Base-by-base conservation (phyloP, 352 stramenopile species). In the Phytophthora hybrid region DNA sequence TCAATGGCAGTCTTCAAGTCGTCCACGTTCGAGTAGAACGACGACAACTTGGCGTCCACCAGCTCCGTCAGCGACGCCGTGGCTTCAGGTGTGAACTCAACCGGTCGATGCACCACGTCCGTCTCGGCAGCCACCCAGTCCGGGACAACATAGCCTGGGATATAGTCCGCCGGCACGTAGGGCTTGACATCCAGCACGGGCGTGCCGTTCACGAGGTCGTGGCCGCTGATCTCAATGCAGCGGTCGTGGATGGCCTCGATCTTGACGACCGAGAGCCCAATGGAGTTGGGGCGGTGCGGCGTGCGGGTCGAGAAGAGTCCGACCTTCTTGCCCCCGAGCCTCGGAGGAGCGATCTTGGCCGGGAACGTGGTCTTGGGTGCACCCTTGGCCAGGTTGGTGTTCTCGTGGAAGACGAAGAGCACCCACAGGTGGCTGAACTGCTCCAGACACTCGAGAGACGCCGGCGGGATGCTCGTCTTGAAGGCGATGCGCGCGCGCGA, bases 151-250 rank as follows among this genome's bases (percentile, higher is more conserved):
- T 93, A 78, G 58, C 79, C 79, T 4, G 68, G 62, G 7, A 96
- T 78, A 56, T 80, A 87, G 78, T 97, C 90, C 41, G 89, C 89
- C 13, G 88, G 87, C 49, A 99, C 97, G 77, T 99, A 99, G 10
- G 98, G 98, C 81, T 99, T 99, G 58, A 99, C 94, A 76, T 99
- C 98, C 19, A 99, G 81, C 34, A 99, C 91, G 0, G 98, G 98
- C 23, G 98, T 99, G 58, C 97, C 97, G 78, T 99, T 90, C 53
- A 98, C 89, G 8, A 99, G 87, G 73, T 99, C 96, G 54, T 99
- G 88, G 37, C 95, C 96, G 61, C 92, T 94, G 69, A 99, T 95
- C 46, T 97, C 87, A 53, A 99, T 92, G 52, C 75, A 88, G 16
- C 85, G 83, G 32, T 87, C 80, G 66, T 93, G 77, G 32, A 98